phyloP scores from a whole-genome alignment of 1,284 basidiomycete species.

The Inonotus obliquus region DNA sequence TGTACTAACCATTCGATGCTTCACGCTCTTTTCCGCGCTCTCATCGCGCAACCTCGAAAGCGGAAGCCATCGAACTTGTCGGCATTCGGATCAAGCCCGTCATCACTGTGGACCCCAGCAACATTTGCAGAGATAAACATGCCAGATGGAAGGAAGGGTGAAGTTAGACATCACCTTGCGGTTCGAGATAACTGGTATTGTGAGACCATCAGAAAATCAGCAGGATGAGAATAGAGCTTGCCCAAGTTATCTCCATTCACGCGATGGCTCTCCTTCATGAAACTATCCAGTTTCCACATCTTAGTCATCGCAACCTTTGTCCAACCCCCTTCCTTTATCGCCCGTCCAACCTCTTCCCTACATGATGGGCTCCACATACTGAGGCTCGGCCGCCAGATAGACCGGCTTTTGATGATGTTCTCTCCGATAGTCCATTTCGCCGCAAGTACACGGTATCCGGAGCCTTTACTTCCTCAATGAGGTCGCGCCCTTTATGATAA shows the following conservation, averaged over 20 bases:
- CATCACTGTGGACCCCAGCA: constrained; percentile 26
- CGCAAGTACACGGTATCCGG: constrained; percentile 25
- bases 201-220: neutral
- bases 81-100: constrained; percentile 25
- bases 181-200: constrained; percentile 27
- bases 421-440: constrained; percentile 17
- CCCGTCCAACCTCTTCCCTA: constrained; percentile 39
- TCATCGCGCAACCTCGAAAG: constrained; percentile 35
- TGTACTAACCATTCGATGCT: constrained; percentile 25
- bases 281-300: constrained; percentile 45
- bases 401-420: constrained; percentile 18
- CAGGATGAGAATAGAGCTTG: neutral
- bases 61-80: constrained; percentile 31
- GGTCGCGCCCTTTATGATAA: constrained; percentile 25
- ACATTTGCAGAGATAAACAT: constrained; percentile 27
- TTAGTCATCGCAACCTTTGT: constrained; percentile 36
- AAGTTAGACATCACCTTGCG: constrained; percentile 34
- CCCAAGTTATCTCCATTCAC: constrained; percentile 27
- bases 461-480: constrained; percentile 31
- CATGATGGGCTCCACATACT: constrained; percentile 33
- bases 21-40: constrained; percentile 13
- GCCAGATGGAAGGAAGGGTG: constrained; percentile 36
- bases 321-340: constrained; percentile 39
- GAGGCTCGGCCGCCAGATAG: constrained; percentile 33
- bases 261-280: constrained; percentile 40